Conservation (phyloP, 2,329 filamentous ascomycete species). For the Cercospora sojina region DNA sequence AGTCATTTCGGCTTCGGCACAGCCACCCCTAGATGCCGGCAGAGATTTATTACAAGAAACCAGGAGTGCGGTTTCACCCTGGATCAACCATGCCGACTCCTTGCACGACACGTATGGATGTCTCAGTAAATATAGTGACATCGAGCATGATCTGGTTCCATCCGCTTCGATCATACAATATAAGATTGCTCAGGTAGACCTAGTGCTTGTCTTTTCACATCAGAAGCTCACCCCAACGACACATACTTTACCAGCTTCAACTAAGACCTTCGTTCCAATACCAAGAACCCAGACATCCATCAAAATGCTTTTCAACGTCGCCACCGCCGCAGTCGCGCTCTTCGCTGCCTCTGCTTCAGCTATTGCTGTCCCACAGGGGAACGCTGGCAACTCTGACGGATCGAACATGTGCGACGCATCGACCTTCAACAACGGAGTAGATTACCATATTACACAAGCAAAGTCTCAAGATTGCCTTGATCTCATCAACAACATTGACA, state of each 20-base stretch:
- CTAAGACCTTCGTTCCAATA: not conserved
- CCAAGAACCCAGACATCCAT: not conserved
- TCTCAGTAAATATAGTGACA: not conserved
- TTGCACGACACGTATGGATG: not conserved
- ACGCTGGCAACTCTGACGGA: slow-evolving; percentile 8
- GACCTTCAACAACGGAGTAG: slow-evolving; percentile 13
- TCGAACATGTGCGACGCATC: slow-evolving; percentile 15
- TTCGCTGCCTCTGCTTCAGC: not conserved
- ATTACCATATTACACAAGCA: slow-evolving; percentile 1
- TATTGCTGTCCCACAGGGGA: not conserved
- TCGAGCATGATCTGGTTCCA: not conserved
- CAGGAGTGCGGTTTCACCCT: not conserved
- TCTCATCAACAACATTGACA: not conserved
- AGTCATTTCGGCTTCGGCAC: not conserved
- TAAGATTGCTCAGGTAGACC: no score
- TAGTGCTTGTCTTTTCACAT: no score
- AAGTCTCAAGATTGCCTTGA: not conserved
- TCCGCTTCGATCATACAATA: no score
- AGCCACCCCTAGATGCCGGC: not conserved
- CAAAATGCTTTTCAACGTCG: slow-evolving; percentile 12
- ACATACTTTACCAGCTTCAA: not conserved
- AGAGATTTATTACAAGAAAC: not conserved
- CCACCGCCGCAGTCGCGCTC: not conserved
- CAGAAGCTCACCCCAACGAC: not conserved
- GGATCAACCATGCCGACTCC: not conserved